Base-by-base conservation (phyloP, 495 filamentous ascomycete species). In the Pyrenula massariospora region DNA sequence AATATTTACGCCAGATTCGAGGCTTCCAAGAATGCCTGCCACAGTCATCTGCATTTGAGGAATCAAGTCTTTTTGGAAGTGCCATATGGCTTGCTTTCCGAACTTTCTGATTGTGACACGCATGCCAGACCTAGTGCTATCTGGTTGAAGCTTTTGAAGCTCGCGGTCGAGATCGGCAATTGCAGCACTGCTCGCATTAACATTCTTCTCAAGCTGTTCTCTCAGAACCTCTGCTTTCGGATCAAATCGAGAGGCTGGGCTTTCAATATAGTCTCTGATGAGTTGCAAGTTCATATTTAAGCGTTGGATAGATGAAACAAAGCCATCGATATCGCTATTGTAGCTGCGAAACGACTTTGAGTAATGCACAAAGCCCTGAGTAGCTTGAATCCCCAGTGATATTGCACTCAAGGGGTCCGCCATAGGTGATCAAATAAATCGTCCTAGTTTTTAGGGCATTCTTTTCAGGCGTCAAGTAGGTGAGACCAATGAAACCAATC, bases 351-450 rank as follows among this genome's bases (percentile, higher is more conserved):
- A 42, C 31, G 31, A 5, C 15, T 42, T 15, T 8, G 5, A 42
- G 15, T 42, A 42, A 8, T 42, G 5, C 15, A 76, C 53, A 69
- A 81, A n/a, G 73, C 76, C 57, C 77, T 74, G 12, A 73, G 71
- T 56, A 75, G 80, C 10, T 79, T 75, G 53, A 76, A 82, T 62
- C 67, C 73, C 59, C 65, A 68, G 78, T 81, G 72, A 25, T 77
- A 71, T 31, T 25, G 20, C 50, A 36, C 22, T n/a, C 19, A 12
- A 2, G 47, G 22, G 52, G 11, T 42, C 20, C 19, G 12, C 25
- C 61, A n/a, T n/a, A n/a, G n/a, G n/a, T n/a, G n/a, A n/a, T n/a
- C n/a, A n/a, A n/a, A n/a, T n/a, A n/a, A n/a, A n/a, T n/a, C n/a
- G n/a, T n/a, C n/a, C n/a, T n/a, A n/a, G n/a, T n/a, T n/a, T n/a